Evolutionary conservation across 2,329 filamentous ascomycete species (phyloP).

Genomic region (Esteya vermicola): DNA sequence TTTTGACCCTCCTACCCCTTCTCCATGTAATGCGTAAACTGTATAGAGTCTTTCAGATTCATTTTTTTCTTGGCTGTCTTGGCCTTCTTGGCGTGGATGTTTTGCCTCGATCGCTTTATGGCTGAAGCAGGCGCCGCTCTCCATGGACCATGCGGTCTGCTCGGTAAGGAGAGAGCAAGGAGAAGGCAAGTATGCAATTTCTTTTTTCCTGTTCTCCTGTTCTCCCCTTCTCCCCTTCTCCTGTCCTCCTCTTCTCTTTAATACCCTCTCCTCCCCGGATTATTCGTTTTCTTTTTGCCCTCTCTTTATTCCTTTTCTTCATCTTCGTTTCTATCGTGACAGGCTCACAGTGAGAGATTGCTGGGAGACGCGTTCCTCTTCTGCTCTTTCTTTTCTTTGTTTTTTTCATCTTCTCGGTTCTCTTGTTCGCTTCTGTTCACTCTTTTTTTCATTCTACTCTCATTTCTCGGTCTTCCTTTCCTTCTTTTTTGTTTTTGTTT

Average conservation of each 20-base stretch:
- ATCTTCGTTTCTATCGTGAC: background rate
- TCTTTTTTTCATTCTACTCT: background rate
- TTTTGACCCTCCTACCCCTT: too few species aligned
- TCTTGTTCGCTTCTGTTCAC: background rate
- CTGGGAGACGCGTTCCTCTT: background rate
- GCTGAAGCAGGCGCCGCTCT: too few species aligned
- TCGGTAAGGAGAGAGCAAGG: too few species aligned
- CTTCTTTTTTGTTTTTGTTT: background rate
- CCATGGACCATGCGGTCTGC: too few species aligned
- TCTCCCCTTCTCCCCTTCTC: background rate
- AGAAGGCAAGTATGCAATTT: too few species aligned
- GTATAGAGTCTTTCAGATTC: too few species aligned
- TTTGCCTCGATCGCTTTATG: too few species aligned
- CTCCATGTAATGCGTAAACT: too few species aligned
- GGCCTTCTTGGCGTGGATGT: too few species aligned
- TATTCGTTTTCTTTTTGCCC: background rate
- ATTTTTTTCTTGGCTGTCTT: too few species aligned
- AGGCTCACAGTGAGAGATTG: background rate
- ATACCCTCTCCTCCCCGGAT: too few species aligned
- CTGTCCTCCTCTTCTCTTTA: background rate
- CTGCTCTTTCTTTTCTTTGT: background rate
- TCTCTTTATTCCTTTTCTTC: background rate
- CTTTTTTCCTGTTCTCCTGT: background rate
- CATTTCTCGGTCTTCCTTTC: background rate
- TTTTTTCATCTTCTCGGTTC: background rate